A percentile compares a stretch with the other conserved stretches of the same genome.
Evolutionary conservation across 2,329 filamentous ascomycete genomes (phyloP).

Genomic region (Phaeophleospora eucalypticola): DNA sequence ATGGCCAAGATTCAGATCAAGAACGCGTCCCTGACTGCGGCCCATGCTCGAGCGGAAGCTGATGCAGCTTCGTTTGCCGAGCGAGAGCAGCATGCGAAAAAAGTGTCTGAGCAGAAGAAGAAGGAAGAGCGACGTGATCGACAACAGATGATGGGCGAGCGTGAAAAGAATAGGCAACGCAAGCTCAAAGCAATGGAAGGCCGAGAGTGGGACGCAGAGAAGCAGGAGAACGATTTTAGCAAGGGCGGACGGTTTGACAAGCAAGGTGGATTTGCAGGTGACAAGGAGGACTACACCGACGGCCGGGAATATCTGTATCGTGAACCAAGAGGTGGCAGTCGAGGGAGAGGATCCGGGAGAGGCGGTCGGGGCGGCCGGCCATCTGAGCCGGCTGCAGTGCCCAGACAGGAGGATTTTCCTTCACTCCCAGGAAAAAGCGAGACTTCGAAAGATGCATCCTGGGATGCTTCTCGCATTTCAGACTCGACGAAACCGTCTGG

Average conservation of each 20-base stretch:
- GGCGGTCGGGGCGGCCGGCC: conserved; percentile 23
- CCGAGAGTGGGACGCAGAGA: conserved; percentile 60
- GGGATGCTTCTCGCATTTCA: background rate
- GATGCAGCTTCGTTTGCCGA: conserved; percentile 61
- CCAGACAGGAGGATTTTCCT: conserved; percentile 44
- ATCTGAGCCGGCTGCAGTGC: conserved; percentile 24
- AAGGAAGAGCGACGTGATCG: conserved; percentile 50
- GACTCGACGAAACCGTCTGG: conserved; percentile 9
- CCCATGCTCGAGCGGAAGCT: conserved; percentile 63
- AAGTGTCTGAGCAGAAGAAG: conserved; percentile 44
- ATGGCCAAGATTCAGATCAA: conserved; percentile 60
- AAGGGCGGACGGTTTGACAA: conserved; percentile 26
- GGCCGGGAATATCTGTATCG: conserved; percentile 33
- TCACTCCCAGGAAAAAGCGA: conserved; percentile 34
- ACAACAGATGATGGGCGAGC: conserved; percentile 58
- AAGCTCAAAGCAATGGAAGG: conserved; percentile 57
- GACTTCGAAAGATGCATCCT: background rate
- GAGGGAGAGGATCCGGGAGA: conserved; percentile 12
- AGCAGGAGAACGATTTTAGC: conserved; percentile 52
- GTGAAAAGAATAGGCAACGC: conserved; percentile 56
- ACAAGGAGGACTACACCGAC: conserved; percentile 31
- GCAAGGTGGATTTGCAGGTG: conserved; percentile 26
- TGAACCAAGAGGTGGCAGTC: conserved; percentile 24
- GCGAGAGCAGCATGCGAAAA: conserved; percentile 56
- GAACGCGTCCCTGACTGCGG: conserved; percentile 56